These are phyloP conservation scores for Boletus sp. DNA, from an alignment of 768 basidiomycete genomes.

Conservation along the genomic window DNA sequence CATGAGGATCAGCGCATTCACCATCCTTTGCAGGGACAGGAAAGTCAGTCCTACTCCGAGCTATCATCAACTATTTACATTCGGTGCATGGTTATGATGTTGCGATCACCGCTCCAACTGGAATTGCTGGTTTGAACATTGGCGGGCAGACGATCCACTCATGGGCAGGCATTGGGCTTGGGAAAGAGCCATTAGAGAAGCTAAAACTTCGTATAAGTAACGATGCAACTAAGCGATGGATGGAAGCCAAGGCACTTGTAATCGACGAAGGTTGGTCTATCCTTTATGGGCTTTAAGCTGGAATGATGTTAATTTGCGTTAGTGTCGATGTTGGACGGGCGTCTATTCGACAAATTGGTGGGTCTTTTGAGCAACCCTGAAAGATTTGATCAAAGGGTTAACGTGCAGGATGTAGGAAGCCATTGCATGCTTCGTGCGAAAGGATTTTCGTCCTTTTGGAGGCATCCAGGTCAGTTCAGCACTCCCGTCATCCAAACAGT, in stretches of 20 bases:
- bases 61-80: conserved; percentile 47
- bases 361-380: conserved; percentile 35
- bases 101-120: conserved; percentile 65
- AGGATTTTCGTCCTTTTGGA: conserved; percentile 50
- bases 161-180: conserved; percentile 62
- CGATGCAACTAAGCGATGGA: conserved; percentile 45
- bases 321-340: conserved; percentile 79
- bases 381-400: conserved; percentile 14
- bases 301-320: neutral
- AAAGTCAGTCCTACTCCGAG: conserved; percentile 66
- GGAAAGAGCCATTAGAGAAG: conserved; percentile 43
- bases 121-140: conserved; percentile 67
- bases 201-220: conserved; percentile 38
- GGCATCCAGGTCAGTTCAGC: conserved; percentile 53
- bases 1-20: neutral
- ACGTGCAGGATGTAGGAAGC: conserved; percentile 23
- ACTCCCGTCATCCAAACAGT: neutral
- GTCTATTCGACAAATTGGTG: conserved; percentile 68
- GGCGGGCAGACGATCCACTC: conserved; percentile 67
- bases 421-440: conserved; percentile 44
- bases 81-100: conserved; percentile 32
- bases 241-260: conserved; percentile 48
- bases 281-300: neutral
- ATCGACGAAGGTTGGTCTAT: conserved; percentile 66
- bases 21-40: conserved; percentile 48